A percentile compares a stretch with the other conserved stretches of the same genome.
phyloP scores from a whole-genome alignment of 2,329 filamentous ascomycete genomes.

The Aspergillus eucalypticola region DNA sequence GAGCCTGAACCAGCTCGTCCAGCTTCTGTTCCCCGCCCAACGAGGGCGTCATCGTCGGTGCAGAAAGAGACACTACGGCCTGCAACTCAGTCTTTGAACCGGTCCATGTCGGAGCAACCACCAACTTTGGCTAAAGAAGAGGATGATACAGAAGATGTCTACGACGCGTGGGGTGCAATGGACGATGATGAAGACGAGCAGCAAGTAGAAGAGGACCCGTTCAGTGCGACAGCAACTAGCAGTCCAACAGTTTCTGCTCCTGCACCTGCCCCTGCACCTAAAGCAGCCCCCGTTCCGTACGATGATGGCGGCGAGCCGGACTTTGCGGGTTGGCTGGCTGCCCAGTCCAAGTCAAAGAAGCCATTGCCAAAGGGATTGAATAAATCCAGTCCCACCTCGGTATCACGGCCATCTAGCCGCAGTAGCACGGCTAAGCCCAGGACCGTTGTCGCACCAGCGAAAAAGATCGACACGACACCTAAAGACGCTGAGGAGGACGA shows the following conservation, averaged over 20 bases:
- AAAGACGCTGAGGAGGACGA: constrained; percentile 46
- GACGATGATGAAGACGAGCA: constrained; percentile 57
- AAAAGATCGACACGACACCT: constrained; percentile 70
- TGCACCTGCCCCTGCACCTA: constrained; percentile 25
- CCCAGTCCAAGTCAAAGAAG: constrained; percentile 76
- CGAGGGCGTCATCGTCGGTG: constrained; percentile 32
- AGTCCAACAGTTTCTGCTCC: constrained; percentile 26
- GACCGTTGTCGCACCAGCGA: constrained; percentile 50
- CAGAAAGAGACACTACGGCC: constrained; percentile 28
- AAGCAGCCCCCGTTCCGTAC: constrained; percentile 56
- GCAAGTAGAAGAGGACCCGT: constrained; percentile 48
- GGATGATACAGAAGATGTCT: constrained; percentile 60
- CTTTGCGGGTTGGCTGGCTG: constrained; percentile 92
- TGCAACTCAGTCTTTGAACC: constrained; percentile 32
- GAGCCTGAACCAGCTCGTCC: constrained; percentile 48
- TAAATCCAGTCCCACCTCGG: constrained; percentile 55
- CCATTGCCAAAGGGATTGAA: constrained; percentile 78
- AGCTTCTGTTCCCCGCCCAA: constrained; percentile 51
- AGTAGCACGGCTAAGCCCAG: constrained; percentile 50
- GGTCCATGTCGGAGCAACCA: constrained; percentile 45
- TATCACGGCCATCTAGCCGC: constrained; percentile 41
- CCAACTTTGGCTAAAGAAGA: constrained; percentile 49
- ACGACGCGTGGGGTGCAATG: constrained; percentile 73
- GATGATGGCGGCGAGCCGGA: constrained; percentile 89
- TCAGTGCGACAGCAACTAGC: constrained; percentile 34